phyloP scores from a whole-genome alignment of 495 filamentous ascomycete species.

The Pseudevernia furfuracea region DNA sequence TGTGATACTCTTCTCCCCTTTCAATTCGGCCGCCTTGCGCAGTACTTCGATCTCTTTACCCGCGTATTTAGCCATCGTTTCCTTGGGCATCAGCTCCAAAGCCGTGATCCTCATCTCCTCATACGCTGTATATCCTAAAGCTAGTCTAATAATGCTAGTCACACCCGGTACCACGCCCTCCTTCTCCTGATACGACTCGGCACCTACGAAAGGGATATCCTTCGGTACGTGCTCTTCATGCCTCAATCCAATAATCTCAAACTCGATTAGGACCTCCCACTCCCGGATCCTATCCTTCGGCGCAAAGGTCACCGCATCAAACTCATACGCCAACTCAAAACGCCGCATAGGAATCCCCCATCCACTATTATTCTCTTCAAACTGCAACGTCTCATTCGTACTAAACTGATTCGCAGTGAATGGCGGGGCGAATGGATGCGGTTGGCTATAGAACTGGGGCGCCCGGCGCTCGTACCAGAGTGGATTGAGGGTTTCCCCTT shows the following conservation, averaged over 20 bases:
- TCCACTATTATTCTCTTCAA: neutral
- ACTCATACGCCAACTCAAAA: neutral
- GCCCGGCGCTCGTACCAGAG: neutral
- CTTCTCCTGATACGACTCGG: no score
- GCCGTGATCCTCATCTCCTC: neutral
- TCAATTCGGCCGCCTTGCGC: neutral
- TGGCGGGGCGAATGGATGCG: neutral
- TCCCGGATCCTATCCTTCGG: neutral
- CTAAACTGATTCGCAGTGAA: neutral
- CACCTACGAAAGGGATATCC: neutral
- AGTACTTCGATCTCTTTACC: neutral
- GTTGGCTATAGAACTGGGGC: neutral
- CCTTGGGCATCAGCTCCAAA: neutral
- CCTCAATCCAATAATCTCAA: neutral
- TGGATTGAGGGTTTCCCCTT: neutral
- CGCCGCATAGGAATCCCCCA: neutral
- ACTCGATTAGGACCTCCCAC: neutral
- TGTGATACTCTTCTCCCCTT: neutral
- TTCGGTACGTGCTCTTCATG: neutral
- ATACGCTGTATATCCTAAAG: neutral
- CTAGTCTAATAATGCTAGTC: neutral
- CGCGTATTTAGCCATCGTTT: neutral
- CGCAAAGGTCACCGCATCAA: neutral
- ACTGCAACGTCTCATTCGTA: neutral
- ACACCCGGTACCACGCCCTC: neutral